A percentile compares a stretch with the other conserved stretches of the same genome.
These are phyloP conservation scores for Annulohypoxylon maeteangense DNA, from an alignment of 495 filamentous ascomycete genomes.

Conservation along the genomic window DNA sequence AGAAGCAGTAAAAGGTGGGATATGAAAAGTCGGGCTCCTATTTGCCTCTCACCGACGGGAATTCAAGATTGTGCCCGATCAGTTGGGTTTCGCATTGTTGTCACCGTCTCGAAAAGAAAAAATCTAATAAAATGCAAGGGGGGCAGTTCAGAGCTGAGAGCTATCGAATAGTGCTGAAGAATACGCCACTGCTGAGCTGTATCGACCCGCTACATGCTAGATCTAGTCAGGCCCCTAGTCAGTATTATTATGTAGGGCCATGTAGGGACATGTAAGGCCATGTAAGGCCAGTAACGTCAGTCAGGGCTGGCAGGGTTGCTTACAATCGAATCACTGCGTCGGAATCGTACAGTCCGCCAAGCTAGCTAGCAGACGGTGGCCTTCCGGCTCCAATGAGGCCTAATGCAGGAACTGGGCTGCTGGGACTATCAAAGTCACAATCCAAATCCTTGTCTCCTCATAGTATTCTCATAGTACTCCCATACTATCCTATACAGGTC, in stretches of 20 bases:
- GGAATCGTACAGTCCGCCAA: slow-evolving; percentile 36
- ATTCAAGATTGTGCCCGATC: slow-evolving; percentile 1
- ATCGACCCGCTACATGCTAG: slow-evolving; percentile 27
- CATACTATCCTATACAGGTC: too few species aligned
- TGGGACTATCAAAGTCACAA: slow-evolving; percentile 19
- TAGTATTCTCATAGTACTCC: neutral
- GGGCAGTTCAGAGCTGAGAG: slow-evolving; percentile 5
- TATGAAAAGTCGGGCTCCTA: slow-evolving; percentile 6
- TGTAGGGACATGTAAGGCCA: neutral
- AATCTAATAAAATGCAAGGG: slow-evolving; percentile 16
- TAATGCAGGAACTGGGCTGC: slow-evolving; percentile 41
- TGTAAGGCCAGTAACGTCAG: neutral
- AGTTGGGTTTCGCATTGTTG: neutral
- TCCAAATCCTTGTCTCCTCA: neutral
- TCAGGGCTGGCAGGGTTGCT: slow-evolving; percentile 10
- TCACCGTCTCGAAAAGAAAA: neutral
- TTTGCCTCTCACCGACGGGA: slow-evolving; percentile 13
- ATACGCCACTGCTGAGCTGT: slow-evolving; percentile 44
- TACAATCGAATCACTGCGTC: slow-evolving; percentile 33
- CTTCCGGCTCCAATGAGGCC: slow-evolving; percentile 25
- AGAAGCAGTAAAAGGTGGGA: neutral
- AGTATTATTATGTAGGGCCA: neutral
- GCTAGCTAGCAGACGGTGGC: slow-evolving; percentile 23
- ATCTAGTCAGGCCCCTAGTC: neutral
- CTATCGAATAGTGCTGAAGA: slow-evolving; percentile 11